phyloP scores from a whole-genome alignment of 345 rosid genomes.

The Salix udensis region DNA sequence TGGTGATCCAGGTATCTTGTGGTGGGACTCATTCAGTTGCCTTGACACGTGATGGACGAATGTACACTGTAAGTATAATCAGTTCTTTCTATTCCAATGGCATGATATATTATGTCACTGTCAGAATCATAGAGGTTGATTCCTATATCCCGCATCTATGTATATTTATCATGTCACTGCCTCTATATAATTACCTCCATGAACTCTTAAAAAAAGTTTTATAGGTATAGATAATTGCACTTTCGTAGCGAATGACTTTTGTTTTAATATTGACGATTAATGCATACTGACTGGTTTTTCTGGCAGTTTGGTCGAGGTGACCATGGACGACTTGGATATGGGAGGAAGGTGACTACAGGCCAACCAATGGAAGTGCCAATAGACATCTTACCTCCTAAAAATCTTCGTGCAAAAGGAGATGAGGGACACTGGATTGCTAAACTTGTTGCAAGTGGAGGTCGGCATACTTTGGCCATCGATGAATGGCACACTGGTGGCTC shows the following conservation, averaged over 20 bases:
- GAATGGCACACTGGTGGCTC: constrained; percentile 56
- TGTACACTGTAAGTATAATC: constrained; percentile 73
- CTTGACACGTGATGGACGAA: constrained; percentile 73
- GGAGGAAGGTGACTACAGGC: constrained; percentile 84
- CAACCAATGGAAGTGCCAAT: constrained; percentile 88
- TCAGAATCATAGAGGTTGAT: background rate
- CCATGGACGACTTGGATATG: constrained; percentile 92
- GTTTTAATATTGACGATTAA: background rate
- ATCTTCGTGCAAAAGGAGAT: constrained; percentile 25
- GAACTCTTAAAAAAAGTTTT: background rate
- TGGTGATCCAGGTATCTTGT: constrained; percentile 69
- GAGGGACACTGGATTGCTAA: constrained; percentile 72
- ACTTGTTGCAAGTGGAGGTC: constrained; percentile 85
- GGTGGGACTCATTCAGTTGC: constrained; percentile 99
- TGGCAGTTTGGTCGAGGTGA: constrained; percentile 95
- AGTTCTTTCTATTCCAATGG: background rate
- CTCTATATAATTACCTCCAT: background rate
- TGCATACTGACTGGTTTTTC: constrained; percentile 12
- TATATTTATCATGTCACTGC: background rate
- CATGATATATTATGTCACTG: background rate
- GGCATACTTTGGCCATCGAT: constrained; percentile 80
- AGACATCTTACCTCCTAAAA: constrained; percentile 48
- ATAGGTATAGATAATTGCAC: background rate
- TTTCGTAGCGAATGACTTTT: background rate
- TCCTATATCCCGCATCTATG: background rate